Conservation (phyloP, 2,329 filamentous ascomycete species). For the Lecanicillium sp. region DNA sequence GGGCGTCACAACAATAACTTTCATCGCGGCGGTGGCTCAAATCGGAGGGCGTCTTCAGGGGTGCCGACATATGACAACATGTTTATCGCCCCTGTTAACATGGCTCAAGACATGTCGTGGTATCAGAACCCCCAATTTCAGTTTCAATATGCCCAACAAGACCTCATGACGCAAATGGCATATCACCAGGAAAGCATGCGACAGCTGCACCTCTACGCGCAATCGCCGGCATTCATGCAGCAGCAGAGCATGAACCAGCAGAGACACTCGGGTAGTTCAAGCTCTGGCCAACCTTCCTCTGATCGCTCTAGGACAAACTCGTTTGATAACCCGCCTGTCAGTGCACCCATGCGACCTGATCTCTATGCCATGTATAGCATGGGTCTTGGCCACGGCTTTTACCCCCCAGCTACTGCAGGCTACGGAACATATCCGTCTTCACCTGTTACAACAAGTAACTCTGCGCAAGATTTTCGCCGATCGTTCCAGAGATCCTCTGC, state of each 20-base stretch:
- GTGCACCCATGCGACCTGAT: conserved; percentile 49
- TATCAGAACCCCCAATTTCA: conserved; percentile 35
- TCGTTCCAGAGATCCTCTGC: conserved; percentile 46
- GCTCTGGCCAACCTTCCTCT: conserved; percentile 22
- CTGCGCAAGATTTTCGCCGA: conserved; percentile 45
- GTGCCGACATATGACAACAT: conserved; percentile 42
- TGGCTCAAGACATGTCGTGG: conserved; percentile 42
- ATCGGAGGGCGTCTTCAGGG: conserved; percentile 44
- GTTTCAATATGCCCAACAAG: conserved; percentile 31
- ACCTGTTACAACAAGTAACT: conserved; percentile 36
- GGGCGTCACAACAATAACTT: conserved; percentile 37
- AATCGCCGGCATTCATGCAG: conserved; percentile 24
- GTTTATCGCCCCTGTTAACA: conserved; percentile 34
- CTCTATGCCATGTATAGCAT: conserved; percentile 43
- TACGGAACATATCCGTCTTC: conserved; percentile 50
- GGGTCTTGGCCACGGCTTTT: conserved; percentile 35
- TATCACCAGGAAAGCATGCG: conserved; percentile 26
- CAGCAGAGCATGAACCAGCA: conserved; percentile 21
- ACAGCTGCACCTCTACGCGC: conserved; percentile 26
- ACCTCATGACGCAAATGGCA: conserved; percentile 33
- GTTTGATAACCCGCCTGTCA: conserved; percentile 52
- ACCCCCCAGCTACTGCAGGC: conserved; percentile 31
- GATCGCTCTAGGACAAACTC: conserved; percentile 54
- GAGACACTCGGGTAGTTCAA: conserved; percentile 17
- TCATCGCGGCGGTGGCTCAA: conserved; percentile 32